Percentiles rank a stretch among this genome's conserved stretches.
phyloP scores from a whole-genome alignment of 345 rosid species.

The Mangifera indica region DNA sequence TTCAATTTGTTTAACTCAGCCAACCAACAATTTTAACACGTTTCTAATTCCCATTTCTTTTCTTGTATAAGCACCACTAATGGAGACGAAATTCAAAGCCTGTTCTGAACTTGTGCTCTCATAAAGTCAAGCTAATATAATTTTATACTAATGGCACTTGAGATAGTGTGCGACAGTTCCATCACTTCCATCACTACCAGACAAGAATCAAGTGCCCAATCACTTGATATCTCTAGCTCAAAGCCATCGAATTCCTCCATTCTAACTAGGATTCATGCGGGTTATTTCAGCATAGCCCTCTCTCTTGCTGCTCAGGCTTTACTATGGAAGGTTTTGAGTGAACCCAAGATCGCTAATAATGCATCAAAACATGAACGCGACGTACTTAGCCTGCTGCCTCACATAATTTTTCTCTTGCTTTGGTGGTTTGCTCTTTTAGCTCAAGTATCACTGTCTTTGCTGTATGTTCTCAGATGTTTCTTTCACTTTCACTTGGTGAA shows the following conservation, averaged over 20 bases:
- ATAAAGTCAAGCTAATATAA: background rate
- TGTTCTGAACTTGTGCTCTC: background rate
- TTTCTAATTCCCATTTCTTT: background rate
- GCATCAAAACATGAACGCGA: conserved; percentile 12
- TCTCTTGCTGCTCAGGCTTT: conserved; percentile 41
- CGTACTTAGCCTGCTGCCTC: conserved; percentile 17
- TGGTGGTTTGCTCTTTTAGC: conserved; percentile 35
- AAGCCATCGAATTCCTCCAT: conserved; percentile 25
- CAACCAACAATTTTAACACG: background rate
- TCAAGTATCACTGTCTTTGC: conserved; percentile 27
- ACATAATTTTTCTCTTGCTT: conserved; percentile 25
- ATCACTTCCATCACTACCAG: background rate
- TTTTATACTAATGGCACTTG: conserved; percentile 13
- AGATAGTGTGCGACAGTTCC: conserved; percentile 17
- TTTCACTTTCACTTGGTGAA: conserved; percentile 37
- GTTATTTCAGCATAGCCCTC: conserved; percentile 42
- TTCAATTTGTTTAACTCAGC: background rate
- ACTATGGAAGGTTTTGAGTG: conserved; percentile 41
- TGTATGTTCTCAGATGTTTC: conserved; percentile 32
- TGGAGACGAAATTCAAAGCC: background rate
- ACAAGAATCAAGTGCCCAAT: background rate
- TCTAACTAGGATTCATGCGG: conserved; percentile 40
- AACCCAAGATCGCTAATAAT: background rate
- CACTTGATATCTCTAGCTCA: background rate
- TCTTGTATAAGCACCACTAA: background rate